Evolutionary conservation across 2,329 filamentous ascomycete genomes (phyloP).

Genomic region (Microdochium bolleyi): DNA sequence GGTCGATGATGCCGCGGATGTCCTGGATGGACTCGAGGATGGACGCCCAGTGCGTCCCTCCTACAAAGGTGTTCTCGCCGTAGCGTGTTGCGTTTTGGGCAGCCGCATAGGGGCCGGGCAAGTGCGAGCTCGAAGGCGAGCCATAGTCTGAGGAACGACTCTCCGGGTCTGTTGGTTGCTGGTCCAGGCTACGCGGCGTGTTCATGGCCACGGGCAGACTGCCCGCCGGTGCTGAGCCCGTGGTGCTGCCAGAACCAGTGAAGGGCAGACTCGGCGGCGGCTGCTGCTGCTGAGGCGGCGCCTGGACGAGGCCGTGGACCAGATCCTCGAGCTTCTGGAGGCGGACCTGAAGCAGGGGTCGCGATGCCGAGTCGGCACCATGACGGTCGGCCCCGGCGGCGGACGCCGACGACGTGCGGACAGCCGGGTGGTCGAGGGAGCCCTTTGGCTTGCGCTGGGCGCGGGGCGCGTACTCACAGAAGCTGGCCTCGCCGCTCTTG

Average conservation of each 20-base stretch:
- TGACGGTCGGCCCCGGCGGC: not conserved
- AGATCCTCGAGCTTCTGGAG: slow-evolving; percentile 27
- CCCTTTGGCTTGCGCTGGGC: slow-evolving; percentile 17
- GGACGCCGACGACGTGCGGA: not conserved
- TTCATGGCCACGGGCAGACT: slow-evolving; percentile 12
- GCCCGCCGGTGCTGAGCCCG: not conserved
- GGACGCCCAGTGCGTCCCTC: slow-evolving; percentile 24
- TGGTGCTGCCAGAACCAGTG: not conserved
- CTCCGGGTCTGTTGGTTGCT: slow-evolving; percentile 14
- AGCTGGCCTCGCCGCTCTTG: slow-evolving; percentile 25
- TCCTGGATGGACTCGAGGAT: slow-evolving; percentile 27
- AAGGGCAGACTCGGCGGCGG: not conserved
- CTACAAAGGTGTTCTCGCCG: slow-evolving; percentile 21
- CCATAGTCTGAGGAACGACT: slow-evolving; percentile 17
- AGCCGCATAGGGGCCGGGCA: slow-evolving; percentile 3
- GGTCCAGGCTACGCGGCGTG: slow-evolving; percentile 18
- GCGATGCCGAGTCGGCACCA: slow-evolving; percentile 16
- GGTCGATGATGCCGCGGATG: slow-evolving; percentile 22
- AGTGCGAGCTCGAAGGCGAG: slow-evolving; percentile 13
- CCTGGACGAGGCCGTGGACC: slow-evolving; percentile 21
- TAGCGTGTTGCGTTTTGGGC: slow-evolving; percentile 7
- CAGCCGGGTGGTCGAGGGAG: not conserved
- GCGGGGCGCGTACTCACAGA: slow-evolving; percentile 27
- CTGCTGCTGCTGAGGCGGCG: slow-evolving; percentile 1
- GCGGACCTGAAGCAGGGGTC: slow-evolving; percentile 23